Evolutionary conservation across 75 land plant species (phyloP), one percentile per base, ranked within the genome.

Genomic region (Sequoia sempervirens): DNA sequence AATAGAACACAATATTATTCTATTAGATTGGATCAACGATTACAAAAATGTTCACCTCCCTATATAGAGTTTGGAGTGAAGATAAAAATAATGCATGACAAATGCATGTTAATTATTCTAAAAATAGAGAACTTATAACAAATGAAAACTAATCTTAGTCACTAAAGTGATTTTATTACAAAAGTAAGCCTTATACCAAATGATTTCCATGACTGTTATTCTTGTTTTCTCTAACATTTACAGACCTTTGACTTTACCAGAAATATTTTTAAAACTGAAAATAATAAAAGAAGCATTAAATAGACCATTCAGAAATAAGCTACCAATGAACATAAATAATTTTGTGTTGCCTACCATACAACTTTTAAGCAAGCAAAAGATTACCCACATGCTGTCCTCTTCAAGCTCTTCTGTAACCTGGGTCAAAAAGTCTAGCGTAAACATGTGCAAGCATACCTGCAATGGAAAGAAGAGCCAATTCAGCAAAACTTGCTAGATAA

Each of bases 401-500:
- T 95, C 97, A 53, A 95, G 93, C 9, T 91, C 93, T 82, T 87
- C 89, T 58, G 95, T 92, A 34, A 95, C 94, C 85, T 92, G 92
- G 82, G 87, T 88, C 40, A 95, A 88, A 72, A 96, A 96, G 88
- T 94, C 96, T 86, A 96, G 84, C n/a, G 94, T 88, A 84, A 94
- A 94, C 96, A 96, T 94, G 74, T 96, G 96, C 83, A 94, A 82
- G 89, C 96, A 96, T 9, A 96, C 93, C 97, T 96, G 89, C 28
- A 54, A 80, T 40, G 43, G 41, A 30, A 75, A 75, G n/a, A 75
- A 75, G 45, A 41, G 45, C 26, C 40, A 75, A 75, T 37, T 75
- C 26, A 75, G 46, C 46, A 38, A 75, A 41, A 20, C 23, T 2
- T 75, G 37, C 36, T 34, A 32, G 38, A 34, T 36, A 13, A 75